Conservation (phyloP, 2,329 filamentous ascomycete genomes). For the Botrytis galanthina region DNA sequence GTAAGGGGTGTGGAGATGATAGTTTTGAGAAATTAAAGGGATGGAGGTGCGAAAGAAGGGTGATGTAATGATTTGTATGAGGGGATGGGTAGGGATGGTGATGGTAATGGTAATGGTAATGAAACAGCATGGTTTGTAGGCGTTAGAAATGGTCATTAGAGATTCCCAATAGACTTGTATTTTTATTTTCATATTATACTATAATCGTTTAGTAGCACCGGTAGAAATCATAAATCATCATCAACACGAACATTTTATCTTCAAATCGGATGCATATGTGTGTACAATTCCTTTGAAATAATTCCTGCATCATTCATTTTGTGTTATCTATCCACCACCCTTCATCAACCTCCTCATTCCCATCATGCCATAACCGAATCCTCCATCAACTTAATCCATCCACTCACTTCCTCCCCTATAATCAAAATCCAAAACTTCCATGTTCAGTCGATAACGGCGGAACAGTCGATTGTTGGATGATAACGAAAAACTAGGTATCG, state of each 20-base stretch:
- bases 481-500: no score
- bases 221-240: neutral
- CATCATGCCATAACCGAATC: no score
- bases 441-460: neutral
- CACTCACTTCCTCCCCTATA: neutral
- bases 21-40: rapidly evolving
- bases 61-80: neutral
- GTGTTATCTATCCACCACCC: no score
- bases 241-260: neutral
- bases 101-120: neutral
- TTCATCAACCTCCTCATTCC: no score
- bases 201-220: neutral
- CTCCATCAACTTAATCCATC: neutral
- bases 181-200: no score
- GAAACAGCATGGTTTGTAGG: neutral
- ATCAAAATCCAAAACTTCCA: neutral
- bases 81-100: neutral
- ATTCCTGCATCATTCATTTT: neutral
- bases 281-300: neutral
- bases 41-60: no score
- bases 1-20: no score
- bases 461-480: neutral
- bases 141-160: neutral
- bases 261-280: neutral
- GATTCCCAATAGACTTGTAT: neutral